Evolutionary conservation across 176 grass and related monocot species (phyloP).

Genomic region (Juncus inflexus): DNA sequence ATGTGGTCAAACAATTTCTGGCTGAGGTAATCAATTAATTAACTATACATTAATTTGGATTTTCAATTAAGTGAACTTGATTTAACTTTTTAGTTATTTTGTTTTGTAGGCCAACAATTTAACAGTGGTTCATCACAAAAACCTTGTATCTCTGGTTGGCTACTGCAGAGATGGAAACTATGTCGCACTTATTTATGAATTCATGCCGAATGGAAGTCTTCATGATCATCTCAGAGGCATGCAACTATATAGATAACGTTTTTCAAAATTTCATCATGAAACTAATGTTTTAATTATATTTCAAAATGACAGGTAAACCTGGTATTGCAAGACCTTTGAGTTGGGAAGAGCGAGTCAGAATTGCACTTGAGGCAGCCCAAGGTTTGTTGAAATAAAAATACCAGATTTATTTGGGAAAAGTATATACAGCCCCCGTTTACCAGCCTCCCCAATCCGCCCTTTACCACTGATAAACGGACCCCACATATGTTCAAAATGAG

Average conservation of each 20-base stretch:
- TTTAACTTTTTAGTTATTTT: neutral
- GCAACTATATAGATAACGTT: neutral
- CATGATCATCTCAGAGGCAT: slow-evolving; percentile 31
- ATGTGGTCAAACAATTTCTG: slow-evolving; percentile 15
- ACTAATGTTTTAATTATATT: neutral
- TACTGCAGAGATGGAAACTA: slow-evolving; percentile 39
- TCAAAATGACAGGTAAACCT: neutral
- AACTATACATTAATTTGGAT: no score
- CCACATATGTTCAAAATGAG: no score
- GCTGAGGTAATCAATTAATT: slow-evolving; percentile 24
- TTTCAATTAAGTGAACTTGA: neutral
- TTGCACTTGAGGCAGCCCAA: slow-evolving; percentile 38
- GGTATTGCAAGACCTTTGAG: slow-evolving; percentile 4
- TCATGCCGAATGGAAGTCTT: slow-evolving; percentile 42
- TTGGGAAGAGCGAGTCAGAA: slow-evolving; percentile 32
- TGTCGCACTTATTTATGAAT: slow-evolving; percentile 37
- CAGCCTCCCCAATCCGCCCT: no score
- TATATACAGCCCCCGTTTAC: no score
- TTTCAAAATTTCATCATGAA: neutral
- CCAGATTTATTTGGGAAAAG: neutral
- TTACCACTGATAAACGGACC: no score
- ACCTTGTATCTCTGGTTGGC: slow-evolving; percentile 35
- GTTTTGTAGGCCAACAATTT: slow-evolving; percentile 16
- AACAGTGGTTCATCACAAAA: slow-evolving; percentile 36
- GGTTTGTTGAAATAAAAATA: neutral